phyloP scores from a whole-genome alignment of 2,329 filamentous ascomycete genomes.

The Diatrype stigma region DNA sequence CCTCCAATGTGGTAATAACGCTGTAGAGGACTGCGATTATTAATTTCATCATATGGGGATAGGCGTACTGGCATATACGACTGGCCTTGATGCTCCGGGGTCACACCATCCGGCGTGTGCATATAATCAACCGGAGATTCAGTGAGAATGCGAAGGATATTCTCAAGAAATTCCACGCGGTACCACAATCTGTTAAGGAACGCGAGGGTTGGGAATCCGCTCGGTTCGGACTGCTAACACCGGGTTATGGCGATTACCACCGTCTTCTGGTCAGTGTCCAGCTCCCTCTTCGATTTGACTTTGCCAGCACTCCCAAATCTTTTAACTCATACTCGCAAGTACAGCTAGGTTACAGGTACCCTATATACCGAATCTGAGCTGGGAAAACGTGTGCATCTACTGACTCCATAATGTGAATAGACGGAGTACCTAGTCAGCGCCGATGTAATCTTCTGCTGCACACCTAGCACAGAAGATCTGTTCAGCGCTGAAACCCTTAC shows the following conservation, averaged over 20 bases:
- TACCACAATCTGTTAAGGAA: slow-evolving; percentile 41
- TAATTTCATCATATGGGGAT: background rate
- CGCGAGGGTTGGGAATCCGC: slow-evolving; percentile 60
- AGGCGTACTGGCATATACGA: slow-evolving; percentile 87
- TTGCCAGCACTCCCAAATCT: too few species aligned
- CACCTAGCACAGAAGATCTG: slow-evolving; percentile 43
- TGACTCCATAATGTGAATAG: slow-evolving; percentile 27
- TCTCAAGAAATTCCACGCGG: slow-evolving; percentile 43
- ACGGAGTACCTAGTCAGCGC: slow-evolving; percentile 67
- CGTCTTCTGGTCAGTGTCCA: slow-evolving; percentile 40
- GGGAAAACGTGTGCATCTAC: too few species aligned
- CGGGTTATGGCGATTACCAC: slow-evolving; percentile 63
- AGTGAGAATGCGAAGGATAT: slow-evolving; percentile 51
- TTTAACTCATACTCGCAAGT: too few species aligned
- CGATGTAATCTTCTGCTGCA: too few species aligned
- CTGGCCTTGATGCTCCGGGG: slow-evolving; percentile 73
- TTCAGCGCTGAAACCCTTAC: slow-evolving; percentile 74
- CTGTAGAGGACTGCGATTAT: too few species aligned
- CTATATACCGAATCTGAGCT: too few species aligned
- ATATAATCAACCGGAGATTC: slow-evolving; percentile 77
- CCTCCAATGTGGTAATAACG: too few species aligned
- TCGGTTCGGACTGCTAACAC: slow-evolving; percentile 67
- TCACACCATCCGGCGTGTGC: slow-evolving; percentile 68
- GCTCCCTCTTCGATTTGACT: background rate
- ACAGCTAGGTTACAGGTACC: too few species aligned